phyloP scores from a whole-genome alignment of 441 rosid genomes.

The Jatropha podagrica region DNA sequence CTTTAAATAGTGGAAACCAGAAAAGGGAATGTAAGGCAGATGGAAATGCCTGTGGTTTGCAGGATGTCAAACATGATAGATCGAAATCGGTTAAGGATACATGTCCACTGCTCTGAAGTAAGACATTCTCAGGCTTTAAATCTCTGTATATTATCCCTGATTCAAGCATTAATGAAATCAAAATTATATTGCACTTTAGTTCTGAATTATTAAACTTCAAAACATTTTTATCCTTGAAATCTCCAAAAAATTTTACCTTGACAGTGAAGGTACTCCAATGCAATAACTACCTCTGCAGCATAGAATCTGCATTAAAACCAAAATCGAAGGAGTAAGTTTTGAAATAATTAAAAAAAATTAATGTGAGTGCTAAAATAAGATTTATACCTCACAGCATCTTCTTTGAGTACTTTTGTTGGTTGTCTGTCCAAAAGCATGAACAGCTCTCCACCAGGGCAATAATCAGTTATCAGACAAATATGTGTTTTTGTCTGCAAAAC shows the following conservation, averaged over 20 bases:
- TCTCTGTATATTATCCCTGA: conserved; percentile 94
- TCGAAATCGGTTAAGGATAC: conserved; percentile 87
- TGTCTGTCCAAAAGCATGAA: conserved; percentile 90
- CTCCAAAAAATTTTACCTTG: conserved; percentile 51
- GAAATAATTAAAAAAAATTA: too few species aligned
- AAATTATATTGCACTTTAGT: too few species aligned
- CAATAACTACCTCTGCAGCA: conserved; percentile 84
- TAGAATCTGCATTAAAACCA: conserved; percentile 54
- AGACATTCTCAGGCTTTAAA: conserved; percentile 88
- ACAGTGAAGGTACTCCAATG: conserved; percentile 96
- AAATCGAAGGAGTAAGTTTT: too few species aligned
- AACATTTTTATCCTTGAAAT: too few species aligned
- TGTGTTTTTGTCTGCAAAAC: conserved; percentile 87
- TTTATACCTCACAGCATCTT: conserved; percentile 84
- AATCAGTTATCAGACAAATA: conserved; percentile 92
- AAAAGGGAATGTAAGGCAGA: not conserved
- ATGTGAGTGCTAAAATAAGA: not conserved
- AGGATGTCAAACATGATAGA: conserved; percentile 89
- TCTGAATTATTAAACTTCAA: too few species aligned
- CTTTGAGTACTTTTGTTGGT: conserved; percentile 78
- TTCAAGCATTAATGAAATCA: conserved; percentile 9
- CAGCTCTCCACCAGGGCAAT: conserved; percentile 94
- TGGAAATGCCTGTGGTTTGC: conserved; percentile 79
- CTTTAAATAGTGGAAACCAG: not conserved
- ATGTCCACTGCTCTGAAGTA: conserved; percentile 79